Evolutionary conservation across 2,329 filamentous ascomycete species (phyloP).

Genomic region (Sarocladium strictum): DNA sequence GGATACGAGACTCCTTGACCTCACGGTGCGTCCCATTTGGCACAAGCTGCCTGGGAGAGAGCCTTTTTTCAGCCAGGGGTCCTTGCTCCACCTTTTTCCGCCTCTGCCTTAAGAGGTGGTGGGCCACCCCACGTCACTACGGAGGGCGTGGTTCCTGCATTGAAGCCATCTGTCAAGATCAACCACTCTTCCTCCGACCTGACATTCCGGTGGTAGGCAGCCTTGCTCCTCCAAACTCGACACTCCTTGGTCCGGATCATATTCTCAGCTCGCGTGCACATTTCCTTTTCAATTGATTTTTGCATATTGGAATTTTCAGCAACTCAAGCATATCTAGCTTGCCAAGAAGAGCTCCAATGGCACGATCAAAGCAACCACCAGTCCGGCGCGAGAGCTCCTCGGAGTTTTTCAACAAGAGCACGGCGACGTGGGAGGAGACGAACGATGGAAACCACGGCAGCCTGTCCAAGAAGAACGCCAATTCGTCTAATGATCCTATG

Average conservation of each 20-base stretch:
- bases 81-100: neutral
- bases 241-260: conserved; percentile 13
- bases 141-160: conserved; percentile 3
- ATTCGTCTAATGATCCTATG: conserved; percentile 21
- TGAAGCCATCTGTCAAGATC: conserved; percentile 14
- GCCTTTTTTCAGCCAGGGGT: neutral
- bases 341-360: conserved; percentile 48
- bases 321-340: neutral
- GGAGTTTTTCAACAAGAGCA: conserved; percentile 52
- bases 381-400: conserved; percentile 61
- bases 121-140: conserved; percentile 1
- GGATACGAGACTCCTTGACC: no score
- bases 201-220: no score
- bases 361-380: conserved; percentile 64
- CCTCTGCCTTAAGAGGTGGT: neutral
- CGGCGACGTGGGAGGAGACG: conserved; percentile 28
- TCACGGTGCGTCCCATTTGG: no score
- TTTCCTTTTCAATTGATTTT: conserved; percentile 16
- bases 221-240: no score
- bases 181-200: neutral
- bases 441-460: conserved; percentile 21
- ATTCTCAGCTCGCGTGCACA: no score
- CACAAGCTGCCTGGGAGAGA: no score
- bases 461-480: conserved; percentile 13
- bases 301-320: conserved; percentile 10